These are phyloP conservation scores for Prorocentrum cordatum DNA, from an alignment of 169 alveolate genomes.

Conservation along the genomic window DNA sequence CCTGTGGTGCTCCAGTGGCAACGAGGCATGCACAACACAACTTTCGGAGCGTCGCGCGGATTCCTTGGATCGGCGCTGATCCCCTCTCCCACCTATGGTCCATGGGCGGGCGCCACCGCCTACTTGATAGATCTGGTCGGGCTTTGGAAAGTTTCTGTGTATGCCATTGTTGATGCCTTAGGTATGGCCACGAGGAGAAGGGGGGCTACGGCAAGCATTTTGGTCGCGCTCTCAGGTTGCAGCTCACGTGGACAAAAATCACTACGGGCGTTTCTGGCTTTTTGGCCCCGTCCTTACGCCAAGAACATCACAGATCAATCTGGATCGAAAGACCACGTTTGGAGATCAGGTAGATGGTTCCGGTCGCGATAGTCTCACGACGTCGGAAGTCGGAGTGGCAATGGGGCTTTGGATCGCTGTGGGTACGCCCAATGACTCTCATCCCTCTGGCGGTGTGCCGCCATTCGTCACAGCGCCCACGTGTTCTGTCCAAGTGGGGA, in stretches of 20 bases:
- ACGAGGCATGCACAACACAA: not conserved
- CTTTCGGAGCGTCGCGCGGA: not conserved
- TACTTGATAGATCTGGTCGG: not conserved
- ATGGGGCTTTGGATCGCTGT: not conserved
- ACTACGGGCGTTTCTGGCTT: not conserved
- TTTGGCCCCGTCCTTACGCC: not conserved
- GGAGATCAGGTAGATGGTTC: no score
- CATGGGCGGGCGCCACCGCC: not conserved
- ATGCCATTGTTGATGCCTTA: not conserved
- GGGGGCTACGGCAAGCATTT: slow-evolving; percentile 81
- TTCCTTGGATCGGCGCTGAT: not conserved
- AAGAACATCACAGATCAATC: not conserved
- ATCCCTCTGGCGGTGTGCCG: not conserved
- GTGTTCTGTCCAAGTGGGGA: no score
- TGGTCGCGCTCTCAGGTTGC: slow-evolving; percentile 73
- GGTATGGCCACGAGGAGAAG: slow-evolving; percentile 80
- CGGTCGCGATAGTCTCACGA: no score
- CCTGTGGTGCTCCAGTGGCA: not conserved
- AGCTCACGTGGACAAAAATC: not conserved
- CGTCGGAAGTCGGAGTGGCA: not conserved
- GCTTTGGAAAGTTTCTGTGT: not conserved
- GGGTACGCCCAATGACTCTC: not conserved
- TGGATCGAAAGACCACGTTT: no score
- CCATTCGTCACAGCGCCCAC: not conserved
- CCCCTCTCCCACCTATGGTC: not conserved